A percentile compares a stretch with the other conserved stretches of the same genome.
These are phyloP conservation scores for Tylopilus plumbeoviolaceoides DNA, from an alignment of 768 basidiomycete genomes.

Conservation along the genomic window DNA sequence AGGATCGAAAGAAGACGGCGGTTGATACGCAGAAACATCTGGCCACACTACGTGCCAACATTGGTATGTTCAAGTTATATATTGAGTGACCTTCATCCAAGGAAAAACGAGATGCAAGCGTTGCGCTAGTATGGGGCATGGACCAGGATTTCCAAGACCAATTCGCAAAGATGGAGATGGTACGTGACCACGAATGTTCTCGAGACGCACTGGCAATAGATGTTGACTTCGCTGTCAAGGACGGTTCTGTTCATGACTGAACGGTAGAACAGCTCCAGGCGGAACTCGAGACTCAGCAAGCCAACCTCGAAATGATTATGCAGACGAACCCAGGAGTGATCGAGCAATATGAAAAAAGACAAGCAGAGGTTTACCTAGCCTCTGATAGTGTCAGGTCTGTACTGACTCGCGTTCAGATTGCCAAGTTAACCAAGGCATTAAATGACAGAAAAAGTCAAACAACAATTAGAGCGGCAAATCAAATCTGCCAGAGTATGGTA, in stretches of 20 bases:
- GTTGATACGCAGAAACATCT: conserved; percentile 27
- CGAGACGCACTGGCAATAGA: conserved; percentile 2
- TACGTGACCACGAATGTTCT: conserved; percentile 17
- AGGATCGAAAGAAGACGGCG: conserved; percentile 29
- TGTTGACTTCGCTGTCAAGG: conserved; percentile 25
- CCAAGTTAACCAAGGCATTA: conserved; percentile 48
- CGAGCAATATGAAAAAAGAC: conserved; percentile 74
- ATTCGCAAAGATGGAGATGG: conserved; percentile 50
- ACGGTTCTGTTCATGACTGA: conserved; percentile 47
- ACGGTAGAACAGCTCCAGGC: conserved; percentile 53
- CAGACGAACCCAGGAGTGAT: conserved; percentile 74
- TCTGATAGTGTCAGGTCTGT: not conserved
- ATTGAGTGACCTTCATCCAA: conserved; percentile 20
- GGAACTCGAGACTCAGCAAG: conserved; percentile 57
- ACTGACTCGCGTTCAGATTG: conserved; percentile 51
- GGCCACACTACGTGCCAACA: conserved; percentile 34
- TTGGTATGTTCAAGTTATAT: conserved; percentile 34
- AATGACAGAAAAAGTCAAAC: conserved; percentile 47
- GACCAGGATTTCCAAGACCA: conserved; percentile 47
- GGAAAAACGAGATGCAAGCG: conserved; percentile 35
- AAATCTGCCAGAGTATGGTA: conserved; percentile 57
- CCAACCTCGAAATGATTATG: conserved; percentile 68
- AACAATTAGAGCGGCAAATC: conserved; percentile 55
- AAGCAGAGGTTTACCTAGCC: conserved; percentile 54
- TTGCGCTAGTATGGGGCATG: conserved; percentile 30